Percentiles rank a stretch among this genome's conserved stretches.
phyloP scores from a whole-genome alignment of 139 green algal genomes.

The Bryopsis sp. region DNA sequence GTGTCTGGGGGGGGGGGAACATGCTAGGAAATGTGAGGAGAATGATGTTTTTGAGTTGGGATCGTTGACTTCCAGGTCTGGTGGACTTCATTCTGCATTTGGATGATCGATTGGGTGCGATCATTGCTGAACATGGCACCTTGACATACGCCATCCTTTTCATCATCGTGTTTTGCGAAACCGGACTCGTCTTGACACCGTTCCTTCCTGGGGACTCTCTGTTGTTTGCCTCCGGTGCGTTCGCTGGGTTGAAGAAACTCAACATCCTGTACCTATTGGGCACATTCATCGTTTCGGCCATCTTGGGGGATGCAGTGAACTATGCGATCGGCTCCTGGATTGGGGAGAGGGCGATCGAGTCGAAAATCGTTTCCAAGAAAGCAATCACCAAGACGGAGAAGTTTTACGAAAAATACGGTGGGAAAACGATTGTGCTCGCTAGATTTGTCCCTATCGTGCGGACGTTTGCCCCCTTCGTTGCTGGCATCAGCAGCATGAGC shows the following conservation, averaged over 20 bases:
- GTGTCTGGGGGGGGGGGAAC: too few species aligned
- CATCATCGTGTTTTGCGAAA: slow-evolving; percentile 52
- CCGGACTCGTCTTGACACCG: slow-evolving; percentile 75
- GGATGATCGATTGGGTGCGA: slow-evolving; percentile 62
- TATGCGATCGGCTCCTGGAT: slow-evolving; percentile 54
- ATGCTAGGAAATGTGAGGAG: too few species aligned
- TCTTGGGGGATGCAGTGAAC: slow-evolving; percentile 85
- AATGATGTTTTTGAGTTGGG: too few species aligned
- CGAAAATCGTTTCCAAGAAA: slow-evolving; percentile 19
- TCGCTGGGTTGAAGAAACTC: slow-evolving; percentile 73
- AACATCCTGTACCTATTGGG: slow-evolving; percentile 39
- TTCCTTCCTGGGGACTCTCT: slow-evolving; percentile 88
- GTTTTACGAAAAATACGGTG: slow-evolving; percentile 78
- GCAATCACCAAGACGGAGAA: slow-evolving; percentile 14
- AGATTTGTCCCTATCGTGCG: slow-evolving; percentile 88
- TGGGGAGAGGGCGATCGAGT: slow-evolving; percentile 12
- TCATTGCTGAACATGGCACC: slow-evolving; percentile 57
- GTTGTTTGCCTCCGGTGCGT: slow-evolving; percentile 82
- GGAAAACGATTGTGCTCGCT: slow-evolving; percentile 81
- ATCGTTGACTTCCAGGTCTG: slow-evolving; percentile 29
- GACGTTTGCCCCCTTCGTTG: slow-evolving; percentile 90
- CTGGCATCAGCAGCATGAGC: slow-evolving; percentile 72
- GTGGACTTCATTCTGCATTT: slow-evolving; percentile 71
- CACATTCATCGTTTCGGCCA: slow-evolving; percentile 61
- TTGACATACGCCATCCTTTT: slow-evolving; percentile 74